Evolutionary conservation across 2,329 filamentous ascomycete species (phyloP), one percentile per base, ranked within the genome.

Genomic region (Sclerotiophoma versabilis): DNA sequence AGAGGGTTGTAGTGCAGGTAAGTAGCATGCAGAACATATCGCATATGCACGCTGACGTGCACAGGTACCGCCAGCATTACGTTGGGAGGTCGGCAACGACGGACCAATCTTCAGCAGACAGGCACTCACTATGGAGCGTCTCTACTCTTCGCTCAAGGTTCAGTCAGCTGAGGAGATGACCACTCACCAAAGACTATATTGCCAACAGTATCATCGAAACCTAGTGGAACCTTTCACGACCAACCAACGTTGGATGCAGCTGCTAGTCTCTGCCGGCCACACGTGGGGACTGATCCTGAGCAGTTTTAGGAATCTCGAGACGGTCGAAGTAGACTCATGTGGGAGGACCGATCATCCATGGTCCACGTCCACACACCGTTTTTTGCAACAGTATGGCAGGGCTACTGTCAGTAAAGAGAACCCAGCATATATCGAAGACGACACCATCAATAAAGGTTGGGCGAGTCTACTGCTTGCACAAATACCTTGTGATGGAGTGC

Each of bases 11-110:
- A 17, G 12, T 34, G 3, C 5, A 34, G 32, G 32, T 19, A 19
- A 17, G 32, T n/a, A n/a, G 9, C 29, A 27, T 27, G 12, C 14
- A 9, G 9, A 32, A 11, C 5, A 5, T 6, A 17, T 17, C 5
- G 19, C 3, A 34, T 11, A 8, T 3, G 6, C 32, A 5, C 5
- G 7, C 32, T 32, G 15, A 34, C 15, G 4, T 17, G 12, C n/a
- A 34, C 32, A 62, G 59, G 50, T 64, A 4, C 62, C 62, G 15
- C 57, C 62, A 5, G 61, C 57, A 4, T 38, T 64, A 14, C 36
- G 56, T 5, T 61, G 58, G 61, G 59, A 61, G 32, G 20, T 58
- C 10, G 37, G 38, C 22, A 33, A 37, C 15, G 45, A 56, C 3
- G 29, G 5, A 48, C 57, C 32, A 43, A 53, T 23, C 29, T 30